Evolutionary conservation across 345 rosid genomes (phyloP).

Genomic region (Pistacia atlantica): DNA sequence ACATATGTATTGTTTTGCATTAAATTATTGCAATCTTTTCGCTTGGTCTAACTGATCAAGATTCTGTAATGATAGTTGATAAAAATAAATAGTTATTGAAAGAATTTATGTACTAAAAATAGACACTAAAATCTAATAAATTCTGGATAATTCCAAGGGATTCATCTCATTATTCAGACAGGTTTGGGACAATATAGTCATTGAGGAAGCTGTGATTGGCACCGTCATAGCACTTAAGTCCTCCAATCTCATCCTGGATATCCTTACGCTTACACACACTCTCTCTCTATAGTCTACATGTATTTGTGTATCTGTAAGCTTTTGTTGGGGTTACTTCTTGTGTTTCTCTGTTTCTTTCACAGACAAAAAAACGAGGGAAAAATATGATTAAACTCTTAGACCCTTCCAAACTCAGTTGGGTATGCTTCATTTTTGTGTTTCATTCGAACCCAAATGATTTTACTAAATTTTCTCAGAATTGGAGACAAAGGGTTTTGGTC

Average conservation of each 20-base stretch:
- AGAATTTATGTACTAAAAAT: too few species aligned
- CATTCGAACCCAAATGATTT: neutral
- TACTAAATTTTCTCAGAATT: neutral
- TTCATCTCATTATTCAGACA: too few species aligned
- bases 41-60: too few species aligned
- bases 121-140: too few species aligned
- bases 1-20: too few species aligned
- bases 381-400: conserved; percentile 6
- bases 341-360: neutral
- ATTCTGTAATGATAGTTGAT: too few species aligned
- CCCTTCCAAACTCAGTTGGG: conserved; percentile 14
- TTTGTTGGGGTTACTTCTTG: neutral
- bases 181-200: too few species aligned
- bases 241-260: conserved; percentile 57
- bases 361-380: too few species aligned
- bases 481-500: too few species aligned
- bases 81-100: too few species aligned
- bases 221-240: conserved; percentile 47
- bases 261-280: conserved; percentile 29
- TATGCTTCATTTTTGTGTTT: neutral
- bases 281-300: neutral
- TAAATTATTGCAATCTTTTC: too few species aligned
- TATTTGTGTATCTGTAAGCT: neutral
- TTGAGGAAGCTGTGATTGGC: conserved; percentile 19
- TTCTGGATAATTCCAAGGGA: too few species aligned